Evolutionary conservation across 495 filamentous ascomycete species (phyloP), one percentile per base, ranked within the genome.

Genomic region (Aspergillus campestris): DNA sequence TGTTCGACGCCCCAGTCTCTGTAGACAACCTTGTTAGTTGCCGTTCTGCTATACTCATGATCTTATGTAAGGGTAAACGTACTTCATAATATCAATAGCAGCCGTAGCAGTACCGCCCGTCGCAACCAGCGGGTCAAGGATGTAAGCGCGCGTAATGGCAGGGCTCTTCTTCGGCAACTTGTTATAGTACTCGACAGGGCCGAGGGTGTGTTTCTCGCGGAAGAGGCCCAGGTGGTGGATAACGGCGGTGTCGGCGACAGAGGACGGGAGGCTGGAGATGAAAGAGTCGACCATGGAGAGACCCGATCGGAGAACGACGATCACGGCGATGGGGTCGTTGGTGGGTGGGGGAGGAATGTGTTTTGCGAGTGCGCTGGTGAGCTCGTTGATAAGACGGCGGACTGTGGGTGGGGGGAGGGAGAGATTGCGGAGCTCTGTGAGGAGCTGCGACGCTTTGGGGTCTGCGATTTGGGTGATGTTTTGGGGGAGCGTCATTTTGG

Each of bases 111-210:
- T 95, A 0, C 87, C 87, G 7, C 89, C 89, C 0, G 89, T 95
- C 2, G 89, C 89, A 57, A 95, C 89, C 43, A 95, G 78, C 7
- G 89, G 89, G 65, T 95, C 89, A 3, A 94, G 72, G 30, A 95
- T 68, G 56, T 90, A 81, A 8, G 87, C 86, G 28, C 53, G 47
- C 15, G 55, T 59, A 15, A 64, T 59, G 13, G 44, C 45, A 7
- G 89, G 66, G 27, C 77, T 74, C 6, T 67, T 69, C n/a, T 56
- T 42, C 7, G 89, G 89, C 4, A 95, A 81, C 63, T 94, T 94
- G 66, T 80, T 95, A 73, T 95, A 95, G 72, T 95, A 95, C 65
- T 95, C 89, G 31, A 95, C 88, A 0, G 89, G 88, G 32, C 82
- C 74, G 7, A 94, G 77, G 7, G 85, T 86, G 31, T 72, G 74